Conservation (phyloP, 305 asterid species). For the Fraxinus albicans region DNA sequence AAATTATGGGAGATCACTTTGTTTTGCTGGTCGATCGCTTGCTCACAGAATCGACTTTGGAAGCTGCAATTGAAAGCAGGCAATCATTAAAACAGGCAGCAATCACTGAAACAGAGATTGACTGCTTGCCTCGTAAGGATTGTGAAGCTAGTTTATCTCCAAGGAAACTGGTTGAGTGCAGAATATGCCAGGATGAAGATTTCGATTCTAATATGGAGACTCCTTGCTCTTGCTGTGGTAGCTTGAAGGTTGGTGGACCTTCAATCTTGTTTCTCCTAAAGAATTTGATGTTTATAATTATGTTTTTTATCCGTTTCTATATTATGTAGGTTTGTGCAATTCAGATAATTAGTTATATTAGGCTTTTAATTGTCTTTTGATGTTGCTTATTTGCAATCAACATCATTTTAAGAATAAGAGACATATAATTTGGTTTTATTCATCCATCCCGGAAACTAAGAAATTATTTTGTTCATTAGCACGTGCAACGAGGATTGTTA, state of each 20-base stretch:
- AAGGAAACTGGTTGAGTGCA: conserved; percentile 74
- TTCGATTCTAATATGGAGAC: conserved; percentile 71
- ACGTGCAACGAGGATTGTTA: background rate
- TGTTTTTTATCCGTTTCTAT: background rate
- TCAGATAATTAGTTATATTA: background rate
- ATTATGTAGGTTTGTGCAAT: background rate
- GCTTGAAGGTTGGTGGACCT: conserved; percentile 71
- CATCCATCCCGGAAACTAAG: background rate
- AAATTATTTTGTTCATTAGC: background rate
- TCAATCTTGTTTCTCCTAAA: background rate
- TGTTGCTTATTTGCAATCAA: background rate
- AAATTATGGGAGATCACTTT: conserved; percentile 87
- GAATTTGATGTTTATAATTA: background rate
- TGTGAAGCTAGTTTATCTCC: conserved; percentile 46
- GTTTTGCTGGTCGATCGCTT: conserved; percentile 84
- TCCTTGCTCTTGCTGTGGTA: conserved; percentile 94
- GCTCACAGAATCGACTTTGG: conserved; percentile 81
- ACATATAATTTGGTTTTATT: background rate
- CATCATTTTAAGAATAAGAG: background rate
- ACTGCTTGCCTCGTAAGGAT: conserved; percentile 30
- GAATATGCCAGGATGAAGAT: conserved; percentile 91
- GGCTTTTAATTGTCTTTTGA: background rate
- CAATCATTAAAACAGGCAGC: conserved; percentile 36
- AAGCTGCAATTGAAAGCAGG: conserved; percentile 71
- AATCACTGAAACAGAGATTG: conserved; percentile 30